Evolutionary conservation across 768 basidiomycete genomes (phyloP), one percentile per base, ranked within the genome.

Genomic region (Tylopilus subfusipes): DNA sequence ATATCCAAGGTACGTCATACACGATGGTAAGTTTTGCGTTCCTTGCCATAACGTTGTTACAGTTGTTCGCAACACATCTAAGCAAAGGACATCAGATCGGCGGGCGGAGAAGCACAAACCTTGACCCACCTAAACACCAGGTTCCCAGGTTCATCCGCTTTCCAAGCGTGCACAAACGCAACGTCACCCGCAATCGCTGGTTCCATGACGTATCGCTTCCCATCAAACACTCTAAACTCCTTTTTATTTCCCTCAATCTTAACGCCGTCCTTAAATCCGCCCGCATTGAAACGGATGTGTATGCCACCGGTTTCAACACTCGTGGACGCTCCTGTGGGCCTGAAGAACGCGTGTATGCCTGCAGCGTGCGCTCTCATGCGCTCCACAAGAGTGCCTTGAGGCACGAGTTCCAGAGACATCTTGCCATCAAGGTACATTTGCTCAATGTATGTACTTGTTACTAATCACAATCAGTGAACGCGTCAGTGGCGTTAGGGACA

Each of bases 331-430:
- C 92, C 91, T 0, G 91, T 92, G 8, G 91, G 91, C 1, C 91
- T 94, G 72, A 77, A 93, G 76, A 95, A 92, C 12, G 86, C 91
- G 3, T 91, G 90, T 45, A 93, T 90, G 30, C 93, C 91, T 14
- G 88, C 86, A 9, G 88, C 91, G 52, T 90, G 86, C 4, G 93
- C 88, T 42, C 91, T 85, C 52, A 93, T 76, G 54, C 91, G 85
- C 64, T 93, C 93, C 16, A 86, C 88, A n/a, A 96, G 82, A 5
- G 90, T 93, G 2, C 93, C 93, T 70, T 94, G 93, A 2, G 92
- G 93, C 18, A 90, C 88, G 21, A 95, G 84, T 66, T 95, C 93
- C 19, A 93, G 73, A 10, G 86, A 86, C 59, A 96, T 87, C 59
- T 85, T 72, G 47, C 93, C 93, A 33, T 79, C 77, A 40, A 94